phyloP scores from a whole-genome alignment of 1,284 basidiomycete genomes.

The Tilletiopsis washingtonensis region DNA sequence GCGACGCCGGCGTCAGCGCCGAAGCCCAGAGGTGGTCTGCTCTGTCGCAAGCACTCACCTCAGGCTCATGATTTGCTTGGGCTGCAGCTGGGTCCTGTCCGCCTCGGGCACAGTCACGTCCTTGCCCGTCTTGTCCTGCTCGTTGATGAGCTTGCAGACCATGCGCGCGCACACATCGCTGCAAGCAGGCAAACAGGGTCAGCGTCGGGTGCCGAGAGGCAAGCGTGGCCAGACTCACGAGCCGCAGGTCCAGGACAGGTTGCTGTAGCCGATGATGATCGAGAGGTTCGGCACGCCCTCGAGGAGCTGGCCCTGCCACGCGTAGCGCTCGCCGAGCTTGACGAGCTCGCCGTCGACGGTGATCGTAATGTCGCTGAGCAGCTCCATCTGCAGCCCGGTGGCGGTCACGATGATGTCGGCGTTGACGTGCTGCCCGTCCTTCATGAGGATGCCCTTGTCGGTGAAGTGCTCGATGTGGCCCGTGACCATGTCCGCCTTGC shows the following conservation, averaged over 20 bases:
- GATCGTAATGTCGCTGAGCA: conserved; percentile 30
- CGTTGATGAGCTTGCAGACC: conserved; percentile 26
- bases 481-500: conserved; percentile 43
- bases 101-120: conserved; percentile 6
- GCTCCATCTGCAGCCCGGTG: conserved; percentile 40
- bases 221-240: conserved; percentile 6
- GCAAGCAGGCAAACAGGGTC: not conserved
- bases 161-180: conserved; percentile 17
- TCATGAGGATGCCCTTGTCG: conserved; percentile 29
- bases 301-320: conserved; percentile 44
- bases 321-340: conserved; percentile 17
- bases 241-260: conserved; percentile 45
- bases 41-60: no score
- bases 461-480: conserved; percentile 41
- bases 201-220: not conserved
- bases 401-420: conserved; percentile 47
- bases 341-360: conserved; percentile 33
- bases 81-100: conserved; percentile 7
- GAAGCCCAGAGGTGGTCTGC: no score
- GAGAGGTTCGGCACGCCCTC: conserved; percentile 41
- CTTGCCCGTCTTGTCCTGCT: conserved; percentile 19
- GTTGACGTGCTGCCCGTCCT: conserved; percentile 32
- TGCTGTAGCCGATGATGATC: conserved; percentile 41
- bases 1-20: no score
- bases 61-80: conserved; percentile 33